These are phyloP conservation scores for Alternaria metachromatica DNA, from an alignment of 2,329 filamentous ascomycete genomes.

Conservation along the genomic window DNA sequence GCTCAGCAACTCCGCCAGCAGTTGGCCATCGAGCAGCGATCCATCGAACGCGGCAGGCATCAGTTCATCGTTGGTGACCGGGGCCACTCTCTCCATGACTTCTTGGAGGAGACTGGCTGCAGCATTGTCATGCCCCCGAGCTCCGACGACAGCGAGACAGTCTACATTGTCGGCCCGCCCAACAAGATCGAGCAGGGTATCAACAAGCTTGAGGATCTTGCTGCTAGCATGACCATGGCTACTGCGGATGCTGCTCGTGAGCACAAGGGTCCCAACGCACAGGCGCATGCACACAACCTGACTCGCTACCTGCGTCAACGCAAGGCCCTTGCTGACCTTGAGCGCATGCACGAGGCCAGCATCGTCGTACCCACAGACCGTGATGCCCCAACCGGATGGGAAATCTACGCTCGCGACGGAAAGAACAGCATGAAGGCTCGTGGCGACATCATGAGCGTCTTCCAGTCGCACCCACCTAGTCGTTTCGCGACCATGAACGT, in stretches of 20 bases:
- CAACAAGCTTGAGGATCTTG: constrained; percentile 86
- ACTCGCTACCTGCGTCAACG: constrained; percentile 87
- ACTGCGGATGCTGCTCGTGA: constrained; percentile 83
- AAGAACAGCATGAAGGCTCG: constrained; percentile 82
- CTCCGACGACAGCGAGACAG: constrained; percentile 78
- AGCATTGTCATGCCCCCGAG: constrained; percentile 80
- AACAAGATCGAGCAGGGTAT: constrained; percentile 76
- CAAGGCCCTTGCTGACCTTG: constrained; percentile 80
- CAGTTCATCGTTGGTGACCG: constrained; percentile 93
- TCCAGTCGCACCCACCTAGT: constrained; percentile 75
- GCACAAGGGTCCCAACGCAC: constrained; percentile 76
- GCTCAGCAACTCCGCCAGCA: constrained; percentile 77
- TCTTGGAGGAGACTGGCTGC: constrained; percentile 90
- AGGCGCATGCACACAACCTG: constrained; percentile 81
- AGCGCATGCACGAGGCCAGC: constrained; percentile 80
- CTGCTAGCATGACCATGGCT: constrained; percentile 83
- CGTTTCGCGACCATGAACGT: constrained; percentile 71
- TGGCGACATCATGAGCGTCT: constrained; percentile 75
- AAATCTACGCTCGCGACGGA: constrained; percentile 84
- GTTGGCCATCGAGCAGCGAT: constrained; percentile 77
- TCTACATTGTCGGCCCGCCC: constrained; percentile 83
- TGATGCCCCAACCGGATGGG: constrained; percentile 78
- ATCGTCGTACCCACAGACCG: constrained; percentile 79
- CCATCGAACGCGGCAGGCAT: constrained; percentile 85
- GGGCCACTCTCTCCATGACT: constrained; percentile 80